These are phyloP conservation scores for Globisporangium radiosum DNA, from an alignment of 352 stramenopile genomes.

Conservation along the genomic window DNA sequence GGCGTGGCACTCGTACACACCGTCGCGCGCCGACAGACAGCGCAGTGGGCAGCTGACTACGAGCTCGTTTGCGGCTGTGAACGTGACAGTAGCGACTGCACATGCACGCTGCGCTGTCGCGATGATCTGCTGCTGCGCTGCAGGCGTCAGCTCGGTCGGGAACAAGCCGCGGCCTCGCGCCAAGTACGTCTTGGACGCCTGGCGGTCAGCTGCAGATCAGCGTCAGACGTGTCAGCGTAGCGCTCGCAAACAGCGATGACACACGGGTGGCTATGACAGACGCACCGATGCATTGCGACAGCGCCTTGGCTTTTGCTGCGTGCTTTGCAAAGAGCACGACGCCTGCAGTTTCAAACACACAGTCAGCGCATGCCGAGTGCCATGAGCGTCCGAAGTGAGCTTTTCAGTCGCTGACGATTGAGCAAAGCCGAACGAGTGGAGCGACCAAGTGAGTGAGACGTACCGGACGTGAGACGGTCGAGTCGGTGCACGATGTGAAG, in stretches of 20 bases:
- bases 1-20: constrained; percentile 76
- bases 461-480: constrained; percentile 93
- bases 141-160: constrained; percentile 33
- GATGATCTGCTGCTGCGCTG: constrained; percentile 32
- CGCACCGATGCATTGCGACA: constrained; percentile 71
- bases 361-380: neutral
- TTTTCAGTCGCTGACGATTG: neutral
- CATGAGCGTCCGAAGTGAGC: neutral
- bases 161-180: constrained; percentile 90
- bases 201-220: constrained; percentile 42
- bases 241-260: neutral
- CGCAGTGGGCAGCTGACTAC: constrained; percentile 78
- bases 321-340: constrained; percentile 85
- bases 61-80: constrained; percentile 39
- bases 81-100: constrained; percentile 41
- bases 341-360: constrained; percentile 18
- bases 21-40: constrained; percentile 76
- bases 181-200: constrained; percentile 94
- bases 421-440: neutral
- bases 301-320: constrained; percentile 51
- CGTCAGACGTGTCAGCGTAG: neutral
- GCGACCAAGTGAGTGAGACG: neutral
- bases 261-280: neutral
- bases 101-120: constrained; percentile 35
- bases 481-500: constrained; percentile 93